These are phyloP conservation scores for Pleurotus ostreatus DNA, from an alignment of 768 basidiomycete genomes.

Conservation along the genomic window DNA sequence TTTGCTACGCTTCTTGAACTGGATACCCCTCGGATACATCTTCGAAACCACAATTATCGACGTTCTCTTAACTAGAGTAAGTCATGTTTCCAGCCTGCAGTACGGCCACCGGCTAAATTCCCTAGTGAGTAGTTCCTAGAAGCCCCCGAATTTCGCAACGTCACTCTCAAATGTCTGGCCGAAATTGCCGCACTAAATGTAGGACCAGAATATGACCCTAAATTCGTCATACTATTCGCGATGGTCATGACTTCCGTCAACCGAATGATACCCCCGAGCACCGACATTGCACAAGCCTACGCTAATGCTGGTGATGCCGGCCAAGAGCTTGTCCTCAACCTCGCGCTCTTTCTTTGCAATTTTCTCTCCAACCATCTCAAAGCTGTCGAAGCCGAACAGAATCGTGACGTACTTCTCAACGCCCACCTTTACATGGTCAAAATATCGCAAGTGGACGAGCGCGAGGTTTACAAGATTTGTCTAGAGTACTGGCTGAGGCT, in stretches of 20 bases:
- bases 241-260: slow-evolving; percentile 98
- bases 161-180: slow-evolving; percentile 93
- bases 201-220: slow-evolving; percentile 94
- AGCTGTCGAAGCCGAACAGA: slow-evolving; percentile 86
- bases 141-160: slow-evolving; percentile 93
- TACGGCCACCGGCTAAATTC: slow-evolving; percentile 11
- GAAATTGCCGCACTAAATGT: slow-evolving; percentile 95
- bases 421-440: slow-evolving; percentile 99
- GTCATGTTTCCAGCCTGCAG: slow-evolving; percentile 24
- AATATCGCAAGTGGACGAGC: slow-evolving; percentile 95
- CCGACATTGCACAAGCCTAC: slow-evolving; percentile 93
- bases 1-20: slow-evolving; percentile 91
- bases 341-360: slow-evolving; percentile 95
- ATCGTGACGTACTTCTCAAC: slow-evolving; percentile 91
- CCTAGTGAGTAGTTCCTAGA: slow-evolving; percentile 78
- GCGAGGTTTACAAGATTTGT: slow-evolving; percentile 99
- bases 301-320: slow-evolving; percentile 85
- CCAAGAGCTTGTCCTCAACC: slow-evolving; percentile 95
- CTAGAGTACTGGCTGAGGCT: slow-evolving; percentile 97
- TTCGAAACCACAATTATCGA: slow-evolving; percentile 99
- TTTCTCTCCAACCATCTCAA: slow-evolving; percentile 92
- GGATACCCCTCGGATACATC: slow-evolving; percentile 99
- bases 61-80: slow-evolving; percentile 82
- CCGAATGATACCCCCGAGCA: slow-evolving; percentile 93
- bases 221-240: slow-evolving; percentile 96